A percentile compares a stretch with the other conserved stretches of the same genome.
Conservation (phyloP, 768 basidiomycete genomes). For the Lactifluus volemus region DNA sequence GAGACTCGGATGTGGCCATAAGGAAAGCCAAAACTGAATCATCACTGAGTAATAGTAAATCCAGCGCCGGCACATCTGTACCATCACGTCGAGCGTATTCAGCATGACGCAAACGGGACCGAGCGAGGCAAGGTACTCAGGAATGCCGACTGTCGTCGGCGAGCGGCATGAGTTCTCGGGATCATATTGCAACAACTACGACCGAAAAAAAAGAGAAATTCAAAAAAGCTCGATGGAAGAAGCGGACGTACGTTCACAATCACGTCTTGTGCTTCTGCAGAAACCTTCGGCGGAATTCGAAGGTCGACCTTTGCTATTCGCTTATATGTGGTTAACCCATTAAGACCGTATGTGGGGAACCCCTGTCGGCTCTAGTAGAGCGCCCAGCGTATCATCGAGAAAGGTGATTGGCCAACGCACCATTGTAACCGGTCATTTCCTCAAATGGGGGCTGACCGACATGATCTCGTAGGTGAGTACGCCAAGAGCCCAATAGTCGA, state of each 20-base stretch:
- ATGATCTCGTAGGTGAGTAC: conserved; percentile 96
- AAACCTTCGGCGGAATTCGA: conserved; percentile 32
- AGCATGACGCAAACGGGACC: too few relatives aligned
- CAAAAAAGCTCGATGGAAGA: too few relatives aligned
- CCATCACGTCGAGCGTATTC: too few relatives aligned
- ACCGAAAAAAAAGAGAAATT: background rate
- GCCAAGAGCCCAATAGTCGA: conserved; percentile 95
- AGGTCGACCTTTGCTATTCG: conserved; percentile 87
- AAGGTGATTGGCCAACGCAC: conserved; percentile 34
- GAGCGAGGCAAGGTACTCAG: conserved; percentile 25
- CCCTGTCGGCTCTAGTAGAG: background rate
- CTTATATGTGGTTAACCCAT: conserved; percentile 67
- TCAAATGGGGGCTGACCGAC: conserved; percentile 83
- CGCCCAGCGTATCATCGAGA: background rate
- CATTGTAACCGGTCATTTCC: conserved; percentile 66
- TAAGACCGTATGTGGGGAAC: conserved; percentile 3
- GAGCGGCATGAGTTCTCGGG: conserved; percentile 39
- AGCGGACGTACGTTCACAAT: conserved; percentile 32
- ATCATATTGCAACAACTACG: conserved; percentile 63
- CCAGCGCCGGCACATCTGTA: too few relatives aligned
- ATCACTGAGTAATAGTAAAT: too few relatives aligned
- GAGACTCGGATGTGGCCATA: too few relatives aligned
- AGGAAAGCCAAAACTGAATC: too few relatives aligned
- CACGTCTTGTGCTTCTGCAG: conserved; percentile 37
- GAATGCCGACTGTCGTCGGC: conserved; percentile 37